Base-by-base conservation (phyloP, 1,284 basidiomycete genomes). In the Papiliotrema laurentii region DNA sequence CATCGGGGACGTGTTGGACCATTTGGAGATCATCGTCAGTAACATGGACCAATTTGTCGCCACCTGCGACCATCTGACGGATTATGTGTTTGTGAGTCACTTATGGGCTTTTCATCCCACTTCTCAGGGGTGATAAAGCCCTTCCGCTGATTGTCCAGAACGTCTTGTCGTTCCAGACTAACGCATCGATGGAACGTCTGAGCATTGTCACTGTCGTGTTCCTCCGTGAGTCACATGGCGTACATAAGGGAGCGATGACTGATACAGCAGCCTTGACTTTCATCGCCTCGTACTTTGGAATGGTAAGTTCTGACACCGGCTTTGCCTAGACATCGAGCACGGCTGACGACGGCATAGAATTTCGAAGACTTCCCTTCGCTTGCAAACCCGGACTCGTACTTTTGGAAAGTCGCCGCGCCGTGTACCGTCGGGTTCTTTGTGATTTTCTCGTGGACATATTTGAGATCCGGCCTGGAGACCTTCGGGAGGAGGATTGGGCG, bases 191-290 rank as follows among this genome's bases (percentile, higher is more conserved):
- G 71, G 71, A 74, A 53, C 55, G 71, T 9, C 53, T 74, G 27
- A 69, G 66, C 45, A 67, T 74, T 34, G 72, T 73, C 10, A 72
- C 72, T 4, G 71, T 74, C n/a, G 64, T 74, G 11, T 74, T 74
- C 56, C 54, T 74, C 34, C 72, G 71, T 72, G 47, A 64, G 70
- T 66, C 11, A 19, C 14, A 18, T 41, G 43, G 35, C n/a, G n/a
- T n/a, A n/a, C n/a, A n/a, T n/a, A n/a, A n/a, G n/a, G n/a, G n/a
- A n/a, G n/a, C n/a, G n/a, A n/a, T n/a, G n/a, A n/a, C 47, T 49
- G 43, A 50, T 35, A 18, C 18, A n/a, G 3, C 41, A 58, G 49
- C 54, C 0, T 33, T 58, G 41, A 62, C 61, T 2, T 66, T 66
- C 46, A 63, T 59, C 46, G 53, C 41, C 2, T 66, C 63, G 1